Percentiles rank a stretch among this genome's conserved stretches.
Evolutionary conservation across 2,329 filamentous ascomycete species (phyloP).

Genomic region (Balansia obtecta): DNA sequence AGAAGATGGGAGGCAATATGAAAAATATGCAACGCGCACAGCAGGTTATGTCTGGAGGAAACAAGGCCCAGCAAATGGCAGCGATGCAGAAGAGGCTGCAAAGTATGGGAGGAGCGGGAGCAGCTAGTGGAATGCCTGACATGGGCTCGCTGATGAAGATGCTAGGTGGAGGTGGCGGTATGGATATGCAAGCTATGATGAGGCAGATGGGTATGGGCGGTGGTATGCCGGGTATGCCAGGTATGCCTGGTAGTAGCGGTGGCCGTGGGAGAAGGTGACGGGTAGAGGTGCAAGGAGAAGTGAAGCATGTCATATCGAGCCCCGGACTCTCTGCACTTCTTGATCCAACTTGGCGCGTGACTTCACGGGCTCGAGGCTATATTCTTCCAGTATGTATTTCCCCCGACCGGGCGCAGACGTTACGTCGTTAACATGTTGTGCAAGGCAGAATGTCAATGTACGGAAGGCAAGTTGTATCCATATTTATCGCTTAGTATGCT

Average conservation of each 20-base stretch:
- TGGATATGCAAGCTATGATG: slow-evolving; percentile 75
- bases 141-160: slow-evolving; percentile 86
- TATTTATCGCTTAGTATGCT: neutral
- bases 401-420: too few relatives aligned
- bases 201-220: slow-evolving; percentile 51
- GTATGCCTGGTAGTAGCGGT: slow-evolving; percentile 15
- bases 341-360: too few relatives aligned
- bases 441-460: too few relatives aligned
- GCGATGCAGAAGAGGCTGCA: slow-evolving; percentile 95
- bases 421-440: too few relatives aligned
- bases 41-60: slow-evolving; percentile 78
- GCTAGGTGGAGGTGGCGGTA: slow-evolving; percentile 58
- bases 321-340: too few relatives aligned
- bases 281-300: neutral
- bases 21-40: slow-evolving; percentile 95
- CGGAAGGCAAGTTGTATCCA: neutral
- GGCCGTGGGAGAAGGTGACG: slow-evolving; percentile 18
- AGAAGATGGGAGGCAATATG: slow-evolving; percentile 97
- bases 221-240: slow-evolving; percentile 19
- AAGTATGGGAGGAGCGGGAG: slow-evolving; percentile 71
- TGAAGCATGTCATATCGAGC: neutral
- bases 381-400: too few relatives aligned
- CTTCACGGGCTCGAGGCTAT: too few relatives aligned
- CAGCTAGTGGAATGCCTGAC: slow-evolving; percentile 61
- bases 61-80: slow-evolving; percentile 85